Percentiles rank a stretch among this genome's conserved stretches.
These are phyloP conservation scores for Trichoderma asperelloides DNA, from an alignment of 495 filamentous ascomycete species.

Conservation along the genomic window DNA sequence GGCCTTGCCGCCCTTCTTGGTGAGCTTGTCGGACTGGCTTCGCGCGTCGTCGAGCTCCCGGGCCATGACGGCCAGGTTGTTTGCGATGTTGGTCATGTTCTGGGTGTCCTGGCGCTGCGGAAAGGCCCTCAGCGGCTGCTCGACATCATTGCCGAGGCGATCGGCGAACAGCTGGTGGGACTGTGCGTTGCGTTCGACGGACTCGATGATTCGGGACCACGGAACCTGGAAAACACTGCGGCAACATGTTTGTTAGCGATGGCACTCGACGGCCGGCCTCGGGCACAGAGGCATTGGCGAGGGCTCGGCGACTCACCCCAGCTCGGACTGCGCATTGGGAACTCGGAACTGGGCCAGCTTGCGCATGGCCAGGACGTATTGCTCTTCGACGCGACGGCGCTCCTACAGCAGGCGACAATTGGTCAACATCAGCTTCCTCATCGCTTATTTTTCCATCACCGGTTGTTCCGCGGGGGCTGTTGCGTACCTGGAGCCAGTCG, in stretches of 20 bases:
- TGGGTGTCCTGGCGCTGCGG: constrained; percentile 72
- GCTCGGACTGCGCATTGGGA: constrained; percentile 62
- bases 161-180: constrained; percentile 77
- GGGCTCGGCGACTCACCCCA: constrained; percentile 56
- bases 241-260: neutral
- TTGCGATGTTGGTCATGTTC: constrained; percentile 72
- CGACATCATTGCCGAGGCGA: constrained; percentile 86
- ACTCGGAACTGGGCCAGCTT: constrained; percentile 69
- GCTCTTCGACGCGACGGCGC: constrained; percentile 84
- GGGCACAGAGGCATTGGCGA: constrained; percentile 13
- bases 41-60: constrained; percentile 77
- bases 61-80: constrained; percentile 70
- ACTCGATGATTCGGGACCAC: constrained; percentile 83
- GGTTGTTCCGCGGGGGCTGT: constrained; percentile 10
- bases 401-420: constrained; percentile 48
- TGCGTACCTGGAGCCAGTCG: constrained; percentile 87
- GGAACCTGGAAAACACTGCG: constrained; percentile 78
- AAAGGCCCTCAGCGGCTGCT: constrained; percentile 66
- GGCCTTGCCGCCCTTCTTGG: constrained; percentile 68
- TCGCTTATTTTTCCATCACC: neutral
- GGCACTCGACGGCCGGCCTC: neutral
- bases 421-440: neutral
- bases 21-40: constrained; percentile 80
- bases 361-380: constrained; percentile 74
- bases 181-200: constrained; percentile 69